Evolutionary conservation across 768 basidiomycete species (phyloP).

Genomic region (Paxillus rubicundulus): DNA sequence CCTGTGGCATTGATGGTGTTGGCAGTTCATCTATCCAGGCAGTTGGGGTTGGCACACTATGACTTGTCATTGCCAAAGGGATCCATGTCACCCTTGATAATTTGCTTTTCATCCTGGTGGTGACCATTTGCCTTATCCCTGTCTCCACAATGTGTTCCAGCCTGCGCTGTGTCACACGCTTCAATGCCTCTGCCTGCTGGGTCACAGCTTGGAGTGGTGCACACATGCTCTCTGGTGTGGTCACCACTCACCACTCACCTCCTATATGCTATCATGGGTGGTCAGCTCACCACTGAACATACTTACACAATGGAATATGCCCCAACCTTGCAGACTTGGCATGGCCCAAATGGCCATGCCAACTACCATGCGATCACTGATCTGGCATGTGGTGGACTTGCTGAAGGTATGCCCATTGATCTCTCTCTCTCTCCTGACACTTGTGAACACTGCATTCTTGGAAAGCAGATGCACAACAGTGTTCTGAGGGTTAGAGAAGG

Average conservation of each 20-base stretch:
- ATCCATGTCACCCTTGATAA: slow-evolving; percentile 12
- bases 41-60: slow-evolving; percentile 12
- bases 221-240: background rate
- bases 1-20: slow-evolving; percentile 10
- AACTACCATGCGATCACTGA: slow-evolving; percentile 23
- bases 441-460: slow-evolving; percentile 36
- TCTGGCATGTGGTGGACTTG: no score
- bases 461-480: slow-evolving; percentile 35
- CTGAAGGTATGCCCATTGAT: slow-evolving; percentile 7
- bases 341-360: slow-evolving; percentile 26
- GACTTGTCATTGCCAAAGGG: slow-evolving; percentile 2
- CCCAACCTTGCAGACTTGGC: slow-evolving; percentile 26
- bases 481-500: slow-evolving; percentile 31
- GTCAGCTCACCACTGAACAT: slow-evolving; percentile 8
- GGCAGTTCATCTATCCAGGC: slow-evolving; percentile 16
- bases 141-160: no score
- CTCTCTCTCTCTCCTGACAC: slow-evolving; percentile 17
- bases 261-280: background rate
- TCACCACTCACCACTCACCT: background rate
- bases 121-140: slow-evolving; percentile 25
- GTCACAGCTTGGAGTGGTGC: background rate
- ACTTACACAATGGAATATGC: slow-evolving; percentile 6
- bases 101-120: slow-evolving; percentile 22
- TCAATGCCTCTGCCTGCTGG: slow-evolving; percentile 10
- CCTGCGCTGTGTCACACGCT: slow-evolving; percentile 13